Conservation (phyloP, 2,329 filamentous ascomycete species). For the Capronia americana region DNA sequence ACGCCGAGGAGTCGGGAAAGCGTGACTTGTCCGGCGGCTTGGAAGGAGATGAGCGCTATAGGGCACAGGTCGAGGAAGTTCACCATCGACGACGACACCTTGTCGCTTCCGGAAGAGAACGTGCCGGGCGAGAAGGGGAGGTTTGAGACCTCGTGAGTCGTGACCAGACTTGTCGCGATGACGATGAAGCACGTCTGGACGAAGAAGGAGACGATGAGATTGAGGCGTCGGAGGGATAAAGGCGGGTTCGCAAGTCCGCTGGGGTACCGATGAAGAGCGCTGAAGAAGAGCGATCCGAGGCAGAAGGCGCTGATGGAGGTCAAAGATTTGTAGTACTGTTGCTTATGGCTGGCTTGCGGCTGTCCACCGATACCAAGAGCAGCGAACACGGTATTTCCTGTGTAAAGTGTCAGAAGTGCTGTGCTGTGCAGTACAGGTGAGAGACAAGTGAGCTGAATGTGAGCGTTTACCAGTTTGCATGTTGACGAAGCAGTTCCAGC, state of each 20-base stretch:
- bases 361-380: constrained; percentile 51
- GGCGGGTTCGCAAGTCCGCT: constrained; percentile 44
- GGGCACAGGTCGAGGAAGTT: constrained; percentile 45
- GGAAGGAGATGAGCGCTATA: constrained; percentile 50
- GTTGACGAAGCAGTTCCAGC: constrained; percentile 55
- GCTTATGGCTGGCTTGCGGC: constrained; percentile 46
- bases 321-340: constrained; percentile 53
- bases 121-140: constrained; percentile 35
- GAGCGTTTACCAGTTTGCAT: constrained; percentile 54
- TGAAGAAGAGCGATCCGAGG: constrained; percentile 50
- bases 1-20: constrained; percentile 50
- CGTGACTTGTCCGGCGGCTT: constrained; percentile 52
- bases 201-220: constrained; percentile 49
- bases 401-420: neutral
- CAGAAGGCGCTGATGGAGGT: constrained; percentile 49
- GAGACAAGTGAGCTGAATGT: neutral
- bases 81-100: constrained; percentile 14
- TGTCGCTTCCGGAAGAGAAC: constrained; percentile 38
- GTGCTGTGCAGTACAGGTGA: neutral
- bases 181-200: constrained; percentile 48
- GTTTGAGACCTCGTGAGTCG: constrained; percentile 44
- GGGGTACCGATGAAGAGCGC: constrained; percentile 43
- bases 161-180: constrained; percentile 46
- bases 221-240: constrained; percentile 46
- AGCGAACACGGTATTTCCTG: constrained; percentile 54